Evolutionary conservation across 805 yeast genomes (phyloP), one percentile per base, ranked within the genome.

Genomic region (Kurtzmaniella cleridarum): DNA sequence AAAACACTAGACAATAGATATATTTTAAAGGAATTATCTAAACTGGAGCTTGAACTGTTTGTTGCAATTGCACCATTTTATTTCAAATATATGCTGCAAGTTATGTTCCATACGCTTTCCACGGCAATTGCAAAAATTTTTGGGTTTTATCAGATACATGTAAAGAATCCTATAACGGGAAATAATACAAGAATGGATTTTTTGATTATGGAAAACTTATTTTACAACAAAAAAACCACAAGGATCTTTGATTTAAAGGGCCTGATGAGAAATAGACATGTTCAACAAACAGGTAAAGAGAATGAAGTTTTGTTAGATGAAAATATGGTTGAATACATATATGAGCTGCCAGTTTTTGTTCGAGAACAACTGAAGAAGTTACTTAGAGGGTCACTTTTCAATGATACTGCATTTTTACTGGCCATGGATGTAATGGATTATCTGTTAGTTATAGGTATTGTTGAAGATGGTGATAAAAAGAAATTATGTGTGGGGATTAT

Each of bases 381-480:
- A 29, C 60, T 93, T 35, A 66, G 96, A 34, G 91, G 96, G 0
- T 90, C 96, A 0, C 63, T 93, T 23, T 93, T 95, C 84, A 93
- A 95, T 54, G 99, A 93, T 53, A 93, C 98, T 0, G 66, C 93
- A 12, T 95, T 93, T 57, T 65, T 93, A 39, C 89, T 95, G 3
- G 93, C 95, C 53, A 87, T 93, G 95, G 95, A 93, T 55, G 98
- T 93, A 5, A 93, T 93, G 99, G 99, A 93, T 59, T 93, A 93
- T 55, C 91, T 98, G 0, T 68, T 93, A 46, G 96, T 93, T 8
- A 82, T 93, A 43, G 99, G 98, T 0, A 86, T 93, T 30, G 39
- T 36, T 14, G 39, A 36, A 14, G 34, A 30, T 10, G 29, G 26
- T 4, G 36, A 33, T 11, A 75, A 75, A 45, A 73, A 75, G 37